These are phyloP conservation scores for Cercospora sp. DNA, from an alignment of 2,329 filamentous ascomycete genomes.

Conservation along the genomic window DNA sequence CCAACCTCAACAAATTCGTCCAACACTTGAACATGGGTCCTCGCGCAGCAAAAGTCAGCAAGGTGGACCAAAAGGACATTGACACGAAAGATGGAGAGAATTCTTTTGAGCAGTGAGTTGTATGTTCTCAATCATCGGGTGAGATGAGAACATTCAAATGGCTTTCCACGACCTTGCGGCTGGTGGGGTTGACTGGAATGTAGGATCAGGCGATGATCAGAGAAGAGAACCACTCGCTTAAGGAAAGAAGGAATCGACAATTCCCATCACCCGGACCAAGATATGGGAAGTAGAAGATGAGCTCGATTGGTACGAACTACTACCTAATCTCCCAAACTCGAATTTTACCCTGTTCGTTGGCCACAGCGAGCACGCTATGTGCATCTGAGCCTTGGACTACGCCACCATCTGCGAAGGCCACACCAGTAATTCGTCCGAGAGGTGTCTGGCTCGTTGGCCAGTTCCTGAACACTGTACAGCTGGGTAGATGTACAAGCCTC, in stretches of 20 bases:
- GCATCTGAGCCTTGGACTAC: conserved; percentile 44
- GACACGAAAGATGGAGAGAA: conserved; percentile 66
- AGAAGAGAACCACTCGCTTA: background rate
- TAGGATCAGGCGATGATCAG: conserved; percentile 4
- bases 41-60: conserved; percentile 68
- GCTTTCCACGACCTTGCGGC: background rate
- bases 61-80: conserved; percentile 69
- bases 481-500: conserved; percentile 83
- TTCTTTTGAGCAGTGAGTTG: conserved; percentile 54
- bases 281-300: background rate
- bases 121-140: background rate
- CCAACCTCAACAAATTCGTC: conserved; percentile 67
- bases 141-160: background rate
- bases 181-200: background rate
- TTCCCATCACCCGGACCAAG: background rate
- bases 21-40: conserved; percentile 76
- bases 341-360: conserved; percentile 85
- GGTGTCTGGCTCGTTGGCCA: conserved; percentile 94
- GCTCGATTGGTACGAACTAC: background rate
- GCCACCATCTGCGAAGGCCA: conserved; percentile 50
- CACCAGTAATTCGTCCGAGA: conserved; percentile 72
- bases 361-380: conserved; percentile 68
- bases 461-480: conserved; percentile 91
- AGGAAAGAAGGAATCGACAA: background rate
- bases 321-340: conserved; percentile 79